These are phyloP conservation scores for Pichia phayaonensis DNA, from an alignment of 805 yeast genomes.

Conservation along the genomic window DNA sequence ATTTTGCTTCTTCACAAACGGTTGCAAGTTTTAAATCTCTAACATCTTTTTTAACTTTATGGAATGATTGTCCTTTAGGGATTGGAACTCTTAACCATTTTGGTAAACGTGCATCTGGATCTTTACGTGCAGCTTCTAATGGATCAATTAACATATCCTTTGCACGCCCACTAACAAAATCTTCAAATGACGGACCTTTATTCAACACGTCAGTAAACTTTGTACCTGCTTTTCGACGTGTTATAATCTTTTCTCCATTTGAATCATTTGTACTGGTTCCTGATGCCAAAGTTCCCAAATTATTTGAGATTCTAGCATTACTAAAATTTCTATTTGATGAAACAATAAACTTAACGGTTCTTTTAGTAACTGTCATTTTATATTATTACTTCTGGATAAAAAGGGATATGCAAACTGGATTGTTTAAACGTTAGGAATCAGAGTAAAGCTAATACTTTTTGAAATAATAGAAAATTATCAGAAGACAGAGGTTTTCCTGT, in stretches of 20 bases:
- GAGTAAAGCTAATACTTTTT: too few species aligned
- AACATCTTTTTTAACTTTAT: slow-evolving; percentile 75
- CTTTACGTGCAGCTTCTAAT: slow-evolving; percentile 61
- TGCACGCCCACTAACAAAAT: slow-evolving; percentile 79
- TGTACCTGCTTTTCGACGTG: slow-evolving; percentile 45
- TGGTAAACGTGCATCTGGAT: slow-evolving; percentile 70
- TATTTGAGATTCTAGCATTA: not conserved
- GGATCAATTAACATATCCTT: slow-evolving; percentile 64
- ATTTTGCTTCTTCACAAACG: slow-evolving; percentile 97
- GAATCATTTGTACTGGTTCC: not conserved
- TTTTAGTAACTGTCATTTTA: not conserved
- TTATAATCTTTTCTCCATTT: slow-evolving; percentile 4
- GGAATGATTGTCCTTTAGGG: slow-evolving; percentile 87
- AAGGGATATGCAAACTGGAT: not conserved
- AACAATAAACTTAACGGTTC: not conserved
- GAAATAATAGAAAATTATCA: too few species aligned
- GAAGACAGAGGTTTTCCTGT: too few species aligned
- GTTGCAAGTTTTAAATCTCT: slow-evolving; percentile 85
- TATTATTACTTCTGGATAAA: too few species aligned
- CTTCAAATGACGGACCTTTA: slow-evolving; percentile 90
- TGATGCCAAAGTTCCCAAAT: not conserved
- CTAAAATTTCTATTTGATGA: not conserved
- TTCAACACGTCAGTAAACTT: slow-evolving; percentile 44
- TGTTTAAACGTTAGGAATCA: too few species aligned
- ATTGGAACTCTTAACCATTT: slow-evolving; percentile 92